Evolutionary conservation across 768 basidiomycete species (phyloP), one percentile per base, ranked within the genome.

Genomic region (Rhodotorula babjevae): DNA sequence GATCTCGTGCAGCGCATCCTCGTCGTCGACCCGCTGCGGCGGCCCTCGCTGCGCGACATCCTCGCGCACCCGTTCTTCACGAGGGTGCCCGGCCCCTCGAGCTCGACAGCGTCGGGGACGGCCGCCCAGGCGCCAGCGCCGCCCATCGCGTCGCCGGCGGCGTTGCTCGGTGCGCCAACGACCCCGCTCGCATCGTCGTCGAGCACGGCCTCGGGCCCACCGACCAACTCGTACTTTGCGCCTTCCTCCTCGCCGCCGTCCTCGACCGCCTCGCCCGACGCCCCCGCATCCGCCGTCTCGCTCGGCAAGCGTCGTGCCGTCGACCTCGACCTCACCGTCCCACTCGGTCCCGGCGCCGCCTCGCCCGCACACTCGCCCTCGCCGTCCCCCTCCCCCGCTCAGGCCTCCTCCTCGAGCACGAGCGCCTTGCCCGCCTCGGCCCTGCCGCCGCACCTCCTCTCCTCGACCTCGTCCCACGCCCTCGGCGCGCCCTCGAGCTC

Each of bases 1-100:
- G 87, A 90, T 78, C 83, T 99, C 40, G 87, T 98, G 67, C 85
- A 86, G 74, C 85, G 84, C 62, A 87, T 96, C 71, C 85, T 99
- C 46, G 47, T 52, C 40, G 60, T 42, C 47, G 65, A 73, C 47
- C 71, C 71, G 11, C 29, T 67, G 3, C 63, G 23, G 1, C 75
- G 71, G 18, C 42, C 60, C 25, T 70, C 68, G 3, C 60, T 74
- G 19, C 53, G 57, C 25, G 59, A 61, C 31, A 75, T 68, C 46
- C 69, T 73, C 67, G 44, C 62, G 63, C 74, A 65, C 70, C 69
- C 65, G 63, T 74, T 65, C 75, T 78, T 76, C 65, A 62, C 74
- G 19, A 69, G 74, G 40, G 53, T 73, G 46, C 31, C 64, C 53
- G 52, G 14, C 29, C 46, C 31, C 52, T 49, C 64, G n/a, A n/a